These are phyloP conservation scores for Dactylellina haptotyla DNA, from an alignment of 2,329 filamentous ascomycete genomes.

Conservation along the genomic window DNA sequence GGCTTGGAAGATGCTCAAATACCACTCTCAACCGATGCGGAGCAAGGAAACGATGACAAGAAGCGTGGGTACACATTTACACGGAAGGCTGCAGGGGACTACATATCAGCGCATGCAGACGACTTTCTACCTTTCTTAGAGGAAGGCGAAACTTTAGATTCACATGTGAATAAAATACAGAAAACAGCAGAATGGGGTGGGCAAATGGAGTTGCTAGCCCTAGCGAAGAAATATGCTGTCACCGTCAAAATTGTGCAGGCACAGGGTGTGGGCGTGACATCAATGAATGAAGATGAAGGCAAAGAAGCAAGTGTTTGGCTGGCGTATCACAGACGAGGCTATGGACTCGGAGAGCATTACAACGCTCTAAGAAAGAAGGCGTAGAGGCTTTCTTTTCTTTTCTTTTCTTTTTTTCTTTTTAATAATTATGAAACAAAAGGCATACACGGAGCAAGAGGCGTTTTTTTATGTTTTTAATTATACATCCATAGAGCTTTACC, in stretches of 20 bases:
- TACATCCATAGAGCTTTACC: neutral
- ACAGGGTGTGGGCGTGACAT: constrained; percentile 80
- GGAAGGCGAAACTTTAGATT: constrained; percentile 71
- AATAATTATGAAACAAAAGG: too few relatives aligned
- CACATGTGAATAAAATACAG: constrained; percentile 78
- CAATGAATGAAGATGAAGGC: constrained; percentile 64
- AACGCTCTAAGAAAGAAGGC: constrained; percentile 75
- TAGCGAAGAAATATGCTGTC: constrained; percentile 81
- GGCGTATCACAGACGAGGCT: constrained; percentile 93
- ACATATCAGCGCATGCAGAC: constrained; percentile 77
- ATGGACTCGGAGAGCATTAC: constrained; percentile 95
- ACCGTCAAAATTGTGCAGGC: constrained; percentile 88
- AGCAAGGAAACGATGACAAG: neutral
- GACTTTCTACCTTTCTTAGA: constrained; percentile 90
- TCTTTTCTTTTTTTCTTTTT: neutral
- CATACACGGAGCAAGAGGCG: constrained; percentile 8
- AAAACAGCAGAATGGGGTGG: constrained; percentile 97
- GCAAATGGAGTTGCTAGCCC: constrained; percentile 85
- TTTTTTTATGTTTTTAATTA: neutral
- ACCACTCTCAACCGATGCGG: constrained; percentile 6
- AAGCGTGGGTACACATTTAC: constrained; percentile 72
- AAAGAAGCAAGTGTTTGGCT: constrained; percentile 75
- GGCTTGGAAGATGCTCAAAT: constrained; percentile 69
- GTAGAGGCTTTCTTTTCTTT: neutral
- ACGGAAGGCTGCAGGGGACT: constrained; percentile 76